Percentiles rank a stretch among this genome's conserved stretches.
Evolutionary conservation across 177 flowering plant genomes (phyloP).

Genomic region (Telopea speciosissima): DNA sequence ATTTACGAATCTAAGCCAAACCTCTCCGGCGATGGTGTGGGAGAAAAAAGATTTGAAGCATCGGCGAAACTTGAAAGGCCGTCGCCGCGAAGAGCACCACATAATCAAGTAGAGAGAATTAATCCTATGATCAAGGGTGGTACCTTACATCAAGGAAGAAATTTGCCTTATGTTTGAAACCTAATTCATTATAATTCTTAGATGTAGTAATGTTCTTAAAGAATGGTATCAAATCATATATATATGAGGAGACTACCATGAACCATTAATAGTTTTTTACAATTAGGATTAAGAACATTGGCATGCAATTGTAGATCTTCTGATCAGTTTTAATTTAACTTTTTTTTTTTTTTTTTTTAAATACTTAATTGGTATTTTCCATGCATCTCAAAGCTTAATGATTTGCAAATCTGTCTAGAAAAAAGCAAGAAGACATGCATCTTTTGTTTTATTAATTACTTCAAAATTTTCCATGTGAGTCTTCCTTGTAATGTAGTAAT

Average conservation of each 20-base stretch:
- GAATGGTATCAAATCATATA: neutral
- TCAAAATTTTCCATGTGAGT: neutral
- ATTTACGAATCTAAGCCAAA: conserved; percentile 60
- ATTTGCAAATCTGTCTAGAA: conserved; percentile 1
- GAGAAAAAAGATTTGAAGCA: conserved; percentile 42
- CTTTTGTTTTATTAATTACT: neutral
- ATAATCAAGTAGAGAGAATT: conserved; percentile 30
- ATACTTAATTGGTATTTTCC: neutral
- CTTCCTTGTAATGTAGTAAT: too few relatives aligned
- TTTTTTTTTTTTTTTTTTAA: neutral
- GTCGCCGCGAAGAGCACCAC: conserved; percentile 50
- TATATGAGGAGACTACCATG: neutral
- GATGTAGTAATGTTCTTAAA: conserved; percentile 7
- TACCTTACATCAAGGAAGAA: conserved; percentile 37
- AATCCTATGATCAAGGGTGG: conserved; percentile 41
- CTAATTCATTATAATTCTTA: neutral
- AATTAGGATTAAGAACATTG: neutral
- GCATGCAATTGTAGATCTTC: too few relatives aligned
- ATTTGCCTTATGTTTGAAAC: conserved; percentile 48
- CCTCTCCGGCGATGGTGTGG: conserved; percentile 27
- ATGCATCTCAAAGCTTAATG: neutral
- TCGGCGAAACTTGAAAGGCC: conserved; percentile 58
- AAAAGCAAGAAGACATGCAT: neutral
- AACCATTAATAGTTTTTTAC: too few relatives aligned
- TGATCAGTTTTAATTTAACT: too few relatives aligned